A percentile compares a stretch with the other conserved stretches of the same genome.
phyloP scores from a whole-genome alignment of 441 rosid species.

The Croton laevigatus region DNA sequence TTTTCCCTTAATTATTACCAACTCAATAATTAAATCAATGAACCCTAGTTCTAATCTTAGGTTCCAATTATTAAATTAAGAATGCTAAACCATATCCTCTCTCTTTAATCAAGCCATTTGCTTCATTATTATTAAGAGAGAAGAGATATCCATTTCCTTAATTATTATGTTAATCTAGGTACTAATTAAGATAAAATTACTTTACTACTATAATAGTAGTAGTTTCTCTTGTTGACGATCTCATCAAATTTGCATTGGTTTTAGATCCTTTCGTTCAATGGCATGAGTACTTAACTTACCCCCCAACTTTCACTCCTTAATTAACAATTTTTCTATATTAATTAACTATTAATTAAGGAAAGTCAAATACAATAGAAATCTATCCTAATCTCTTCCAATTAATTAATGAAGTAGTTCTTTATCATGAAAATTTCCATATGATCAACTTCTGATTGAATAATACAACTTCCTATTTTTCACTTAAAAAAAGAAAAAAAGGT shows the following conservation, averaged over 20 bases:
- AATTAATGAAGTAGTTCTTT: background rate
- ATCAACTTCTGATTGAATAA: no score
- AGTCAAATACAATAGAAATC: conserved; percentile 7
- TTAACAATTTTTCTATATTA: background rate
- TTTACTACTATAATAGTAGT: no score
- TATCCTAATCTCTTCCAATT: conserved; percentile 7
- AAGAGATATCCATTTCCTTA: conserved; percentile 19
- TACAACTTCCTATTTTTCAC: no score
- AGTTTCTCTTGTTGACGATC: conserved; percentile 15
- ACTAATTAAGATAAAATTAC: no score
- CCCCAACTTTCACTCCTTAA: background rate
- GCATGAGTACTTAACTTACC: background rate
- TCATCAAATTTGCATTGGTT: conserved; percentile 23
- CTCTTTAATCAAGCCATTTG: conserved; percentile 9
- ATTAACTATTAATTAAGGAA: conserved; percentile 4
- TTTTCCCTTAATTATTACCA: background rate
- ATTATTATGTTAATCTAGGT: background rate
- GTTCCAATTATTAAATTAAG: background rate
- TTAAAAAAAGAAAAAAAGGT: no score
- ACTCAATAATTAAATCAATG: background rate
- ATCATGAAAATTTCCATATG: background rate
- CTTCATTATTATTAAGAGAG: conserved; percentile 16
- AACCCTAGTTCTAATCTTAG: background rate
- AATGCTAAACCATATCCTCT: background rate
- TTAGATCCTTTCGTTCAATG: conserved; percentile 6